Conservation (phyloP, 345 rosid species). For the Cochlearia excelsa region DNA sequence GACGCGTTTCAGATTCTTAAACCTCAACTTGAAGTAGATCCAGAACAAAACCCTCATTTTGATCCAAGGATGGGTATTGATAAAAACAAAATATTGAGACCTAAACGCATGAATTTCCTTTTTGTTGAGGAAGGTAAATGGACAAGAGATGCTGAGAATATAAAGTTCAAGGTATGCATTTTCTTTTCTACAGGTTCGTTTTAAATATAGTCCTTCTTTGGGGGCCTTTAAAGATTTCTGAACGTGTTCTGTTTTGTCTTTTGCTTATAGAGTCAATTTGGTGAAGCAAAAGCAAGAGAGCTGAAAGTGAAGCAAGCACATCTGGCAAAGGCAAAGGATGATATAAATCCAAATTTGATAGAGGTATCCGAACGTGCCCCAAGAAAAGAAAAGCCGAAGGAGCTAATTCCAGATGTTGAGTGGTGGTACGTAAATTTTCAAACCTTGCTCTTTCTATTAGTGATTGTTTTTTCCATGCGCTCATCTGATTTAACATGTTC, state of each 20-base stretch:
- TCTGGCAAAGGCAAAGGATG: constrained; percentile 82
- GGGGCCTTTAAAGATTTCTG: constrained; percentile 24
- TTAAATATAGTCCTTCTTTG: constrained; percentile 7
- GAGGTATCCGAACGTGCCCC: constrained; percentile 79
- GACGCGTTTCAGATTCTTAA: constrained; percentile 95
- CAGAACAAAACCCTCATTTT: constrained; percentile 72
- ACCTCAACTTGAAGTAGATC: constrained; percentile 86
- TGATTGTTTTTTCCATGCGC: neutral
- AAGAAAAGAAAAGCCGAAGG: constrained; percentile 78
- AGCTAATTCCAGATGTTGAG: constrained; percentile 76
- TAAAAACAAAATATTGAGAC: constrained; percentile 79
- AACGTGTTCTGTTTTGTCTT: constrained; percentile 16
- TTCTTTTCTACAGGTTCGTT: neutral
- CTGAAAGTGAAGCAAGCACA: constrained; percentile 87
- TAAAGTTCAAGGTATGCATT: constrained; percentile 65
- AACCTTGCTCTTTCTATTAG: constrained; percentile 13
- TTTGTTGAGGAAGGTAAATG: constrained; percentile 99
- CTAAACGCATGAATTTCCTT: constrained; percentile 82
- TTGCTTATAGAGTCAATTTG: constrained; percentile 70
- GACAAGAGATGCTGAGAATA: constrained; percentile 84
- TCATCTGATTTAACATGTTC: constrained; percentile 5
- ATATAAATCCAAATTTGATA: constrained; percentile 90
- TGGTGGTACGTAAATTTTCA: constrained; percentile 76
- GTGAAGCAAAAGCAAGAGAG: constrained; percentile 93
- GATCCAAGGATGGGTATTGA: constrained; percentile 83